phyloP scores from a whole-genome alignment of 2,329 filamentous ascomycete species.

The Anthostomella pinea region DNA sequence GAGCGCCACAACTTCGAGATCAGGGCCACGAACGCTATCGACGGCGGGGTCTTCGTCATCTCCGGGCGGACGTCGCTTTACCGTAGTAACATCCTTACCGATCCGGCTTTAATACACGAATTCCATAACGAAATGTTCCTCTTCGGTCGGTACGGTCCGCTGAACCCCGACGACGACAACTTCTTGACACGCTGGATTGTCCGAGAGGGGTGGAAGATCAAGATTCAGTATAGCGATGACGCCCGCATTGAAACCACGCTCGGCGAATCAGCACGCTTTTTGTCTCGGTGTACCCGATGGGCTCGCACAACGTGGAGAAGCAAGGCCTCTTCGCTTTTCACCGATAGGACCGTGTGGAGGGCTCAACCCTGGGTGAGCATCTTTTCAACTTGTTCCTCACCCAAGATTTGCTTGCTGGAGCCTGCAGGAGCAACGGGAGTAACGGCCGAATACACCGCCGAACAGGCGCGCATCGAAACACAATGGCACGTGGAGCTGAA shows the following conservation, averaged over 20 bases:
- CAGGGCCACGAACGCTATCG: conserved; percentile 51
- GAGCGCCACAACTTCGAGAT: conserved; percentile 63
- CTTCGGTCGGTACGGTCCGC: conserved; percentile 40
- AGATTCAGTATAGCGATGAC: conserved; percentile 50
- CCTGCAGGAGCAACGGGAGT: too few relatives aligned
- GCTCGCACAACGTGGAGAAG: conserved; percentile 56
- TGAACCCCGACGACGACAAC: conserved; percentile 61
- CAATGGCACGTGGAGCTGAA: too few relatives aligned
- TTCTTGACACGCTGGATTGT: conserved; percentile 55
- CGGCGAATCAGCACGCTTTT: conserved; percentile 48
- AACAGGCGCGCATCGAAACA: too few relatives aligned
- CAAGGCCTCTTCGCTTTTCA: conserved; percentile 48
- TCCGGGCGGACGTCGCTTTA: conserved; percentile 54
- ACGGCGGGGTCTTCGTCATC: conserved; percentile 57
- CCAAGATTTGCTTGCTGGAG: too few relatives aligned
- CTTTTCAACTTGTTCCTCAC: too few relatives aligned
- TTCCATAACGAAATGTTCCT: conserved; percentile 53
- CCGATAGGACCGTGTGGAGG: conserved; percentile 36
- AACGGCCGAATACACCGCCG: too few relatives aligned
- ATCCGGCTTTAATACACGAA: conserved; percentile 37
- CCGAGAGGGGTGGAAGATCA: conserved; percentile 48
- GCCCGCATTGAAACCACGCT: conserved; percentile 51
- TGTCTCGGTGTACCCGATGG: conserved; percentile 55
- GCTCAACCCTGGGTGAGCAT: conserved; percentile 51
- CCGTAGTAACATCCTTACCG: conserved; percentile 47